Evolutionary conservation across 139 green algal genomes (phyloP).

Genomic region (Deuterostichococcus epilithicus): DNA sequence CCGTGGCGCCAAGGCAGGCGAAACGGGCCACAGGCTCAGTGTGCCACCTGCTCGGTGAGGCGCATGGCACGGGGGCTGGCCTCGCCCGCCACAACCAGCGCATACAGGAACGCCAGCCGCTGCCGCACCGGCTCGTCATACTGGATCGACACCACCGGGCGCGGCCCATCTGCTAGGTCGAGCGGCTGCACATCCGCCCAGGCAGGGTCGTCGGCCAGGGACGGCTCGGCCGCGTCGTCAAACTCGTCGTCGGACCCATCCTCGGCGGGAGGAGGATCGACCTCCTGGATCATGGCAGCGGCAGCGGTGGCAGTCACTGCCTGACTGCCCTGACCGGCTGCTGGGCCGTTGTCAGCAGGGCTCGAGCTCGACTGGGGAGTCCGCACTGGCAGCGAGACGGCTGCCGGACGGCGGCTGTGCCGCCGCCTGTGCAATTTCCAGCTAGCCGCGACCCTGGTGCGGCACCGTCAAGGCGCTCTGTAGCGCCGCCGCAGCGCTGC

Average conservation of each 20-base stretch:
- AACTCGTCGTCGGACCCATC: not conserved
- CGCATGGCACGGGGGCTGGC: slow-evolving; percentile 48
- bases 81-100: slow-evolving; percentile 32
- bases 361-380: too few species aligned
- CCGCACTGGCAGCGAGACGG: not conserved
- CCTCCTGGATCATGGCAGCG: not conserved
- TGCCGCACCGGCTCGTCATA: not conserved
- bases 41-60: slow-evolving; percentile 63
- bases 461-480: not conserved
- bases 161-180: slow-evolving; percentile 19
- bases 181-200: slow-evolving; percentile 6
- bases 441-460: not conserved
- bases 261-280: not conserved
- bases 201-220: slow-evolving; percentile 29
- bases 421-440: not conserved
- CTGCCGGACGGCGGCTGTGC: not conserved
- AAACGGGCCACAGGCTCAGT: too few species aligned
- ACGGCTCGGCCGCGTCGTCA: not conserved
- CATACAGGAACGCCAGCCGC: not conserved
- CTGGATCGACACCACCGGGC: slow-evolving; percentile 8
- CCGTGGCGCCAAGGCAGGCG: too few species aligned
- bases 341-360: too few species aligned
- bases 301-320: not conserved
- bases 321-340: not conserved
- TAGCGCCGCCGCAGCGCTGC: slow-evolving; percentile 13